Conservation (phyloP, 805 yeast genomes). For the Candida hungchunana region DNA sequence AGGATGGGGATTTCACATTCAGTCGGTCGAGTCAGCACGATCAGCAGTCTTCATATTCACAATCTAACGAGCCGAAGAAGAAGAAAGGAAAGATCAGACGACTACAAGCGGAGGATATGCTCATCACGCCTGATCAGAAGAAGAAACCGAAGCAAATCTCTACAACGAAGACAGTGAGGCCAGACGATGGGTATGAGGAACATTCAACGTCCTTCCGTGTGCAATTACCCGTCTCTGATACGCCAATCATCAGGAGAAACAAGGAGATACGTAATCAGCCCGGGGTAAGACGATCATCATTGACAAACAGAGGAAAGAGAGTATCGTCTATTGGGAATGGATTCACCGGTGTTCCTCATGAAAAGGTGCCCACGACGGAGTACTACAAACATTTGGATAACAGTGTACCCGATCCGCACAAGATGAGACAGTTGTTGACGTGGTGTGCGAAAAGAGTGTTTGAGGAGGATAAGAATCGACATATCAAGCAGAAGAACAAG, state of each 20-base stretch:
- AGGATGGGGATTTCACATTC: constrained; percentile 23
- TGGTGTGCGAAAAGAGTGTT: constrained; percentile 60
- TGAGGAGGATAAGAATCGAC: constrained; percentile 27
- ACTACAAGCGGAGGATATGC: constrained; percentile 18
- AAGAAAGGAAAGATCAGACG: constrained; percentile 12
- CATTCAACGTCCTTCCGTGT: constrained; percentile 25
- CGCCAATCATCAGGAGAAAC: constrained; percentile 36
- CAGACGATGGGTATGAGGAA: constrained; percentile 19
- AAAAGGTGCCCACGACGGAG: constrained; percentile 48
- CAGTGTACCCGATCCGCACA: constrained; percentile 65
- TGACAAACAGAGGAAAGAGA: constrained; percentile 62
- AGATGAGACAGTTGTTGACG: constrained; percentile 61
- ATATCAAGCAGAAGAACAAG: constrained; percentile 23
- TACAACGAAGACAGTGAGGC: constrained; percentile 1
- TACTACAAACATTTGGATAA: constrained; percentile 60
- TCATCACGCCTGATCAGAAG: constrained; percentile 21
- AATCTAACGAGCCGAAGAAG: not conserved
- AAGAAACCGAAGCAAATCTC: constrained; percentile 7
- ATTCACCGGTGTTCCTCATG: constrained; percentile 61
- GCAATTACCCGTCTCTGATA: constrained; percentile 32
- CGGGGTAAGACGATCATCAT: constrained; percentile 44
- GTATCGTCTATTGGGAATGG: constrained; percentile 76
- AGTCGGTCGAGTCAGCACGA: too few species aligned
- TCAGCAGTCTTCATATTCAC: not conserved
- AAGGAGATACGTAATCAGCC: constrained; percentile 28